Percentiles rank a stretch among this genome's conserved stretches.
phyloP scores from a whole-genome alignment of 139 green algal genomes.

The Chlorella sp. region DNA sequence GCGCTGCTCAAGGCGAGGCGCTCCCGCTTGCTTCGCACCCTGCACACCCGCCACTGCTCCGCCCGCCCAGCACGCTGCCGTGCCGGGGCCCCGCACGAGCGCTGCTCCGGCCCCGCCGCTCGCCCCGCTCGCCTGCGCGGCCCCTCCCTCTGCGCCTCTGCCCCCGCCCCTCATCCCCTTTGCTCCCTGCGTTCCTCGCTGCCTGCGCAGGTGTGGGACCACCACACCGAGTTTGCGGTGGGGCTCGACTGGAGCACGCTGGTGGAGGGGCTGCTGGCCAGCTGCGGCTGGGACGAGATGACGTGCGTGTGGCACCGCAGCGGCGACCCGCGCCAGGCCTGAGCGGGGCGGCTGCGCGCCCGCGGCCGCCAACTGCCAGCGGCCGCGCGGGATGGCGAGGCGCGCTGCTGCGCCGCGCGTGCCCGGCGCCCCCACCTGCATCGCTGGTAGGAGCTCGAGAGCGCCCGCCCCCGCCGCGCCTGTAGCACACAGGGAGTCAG shows the following conservation, averaged over 20 bases:
- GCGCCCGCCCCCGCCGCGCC: too few species aligned
- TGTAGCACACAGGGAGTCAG: too few species aligned
- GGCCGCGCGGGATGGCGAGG: neutral
- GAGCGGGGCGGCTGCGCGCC: neutral
- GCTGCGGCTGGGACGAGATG: conserved; percentile 84
- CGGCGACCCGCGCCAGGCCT: conserved; percentile 15
- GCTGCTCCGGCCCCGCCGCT: too few species aligned
- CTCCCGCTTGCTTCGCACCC: too few species aligned
- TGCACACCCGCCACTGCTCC: too few species aligned
- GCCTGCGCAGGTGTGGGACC: conserved; percentile 68
- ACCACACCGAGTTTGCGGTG: conserved; percentile 91
- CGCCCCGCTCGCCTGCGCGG: too few species aligned
- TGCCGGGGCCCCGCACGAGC: conserved; percentile 29
- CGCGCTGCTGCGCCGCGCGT: too few species aligned
- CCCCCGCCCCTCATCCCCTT: too few species aligned
- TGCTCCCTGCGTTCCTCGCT: too few species aligned
- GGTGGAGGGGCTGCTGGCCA: conserved; percentile 82
- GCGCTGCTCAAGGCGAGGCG: conserved; percentile 54
- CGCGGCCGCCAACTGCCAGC: neutral
- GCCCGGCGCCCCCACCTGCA: too few species aligned
- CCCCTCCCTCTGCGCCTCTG: too few species aligned
- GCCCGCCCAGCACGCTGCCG: conserved; percentile 33
- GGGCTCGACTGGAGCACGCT: conserved; percentile 89
- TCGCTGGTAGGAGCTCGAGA: too few species aligned
- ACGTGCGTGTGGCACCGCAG: conserved; percentile 39